Percentiles rank a stretch among this genome's conserved stretches.
Conservation (phyloP, 2,329 filamentous ascomycete genomes). For the Colletotrichum somersetense region DNA sequence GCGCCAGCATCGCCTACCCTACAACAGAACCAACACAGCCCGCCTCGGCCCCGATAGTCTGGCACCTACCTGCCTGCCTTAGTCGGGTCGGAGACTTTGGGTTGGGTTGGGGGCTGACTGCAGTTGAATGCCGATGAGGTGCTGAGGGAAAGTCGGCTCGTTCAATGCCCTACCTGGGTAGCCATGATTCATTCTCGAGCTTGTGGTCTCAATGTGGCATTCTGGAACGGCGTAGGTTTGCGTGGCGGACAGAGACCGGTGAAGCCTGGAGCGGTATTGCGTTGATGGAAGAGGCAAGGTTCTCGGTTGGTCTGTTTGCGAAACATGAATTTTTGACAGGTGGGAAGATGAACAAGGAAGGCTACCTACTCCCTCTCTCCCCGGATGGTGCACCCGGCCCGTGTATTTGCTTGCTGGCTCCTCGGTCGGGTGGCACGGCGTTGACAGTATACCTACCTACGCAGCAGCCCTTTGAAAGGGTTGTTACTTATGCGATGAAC, state of each 20-base stretch:
- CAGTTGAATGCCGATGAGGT: background rate
- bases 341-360: slow-evolving; percentile 22
- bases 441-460: background rate
- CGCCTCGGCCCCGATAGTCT: slow-evolving; percentile 26
- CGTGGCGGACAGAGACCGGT: slow-evolving; percentile 3
- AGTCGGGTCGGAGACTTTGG: background rate
- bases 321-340: background rate
- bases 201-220: background rate
- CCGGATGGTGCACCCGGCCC: background rate
- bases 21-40: slow-evolving; percentile 22
- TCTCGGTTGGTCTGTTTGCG: slow-evolving; percentile 1
- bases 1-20: background rate
- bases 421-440: background rate
- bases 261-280: slow-evolving; percentile 4
- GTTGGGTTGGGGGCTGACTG: slow-evolving; percentile 37
- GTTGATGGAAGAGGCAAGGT: background rate
- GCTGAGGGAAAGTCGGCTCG: background rate
- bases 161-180: background rate
- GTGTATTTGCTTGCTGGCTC: slow-evolving; percentile 19
- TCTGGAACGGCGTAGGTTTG: background rate
- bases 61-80: background rate
- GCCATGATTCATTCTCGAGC: background rate
- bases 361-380: slow-evolving; percentile 9
- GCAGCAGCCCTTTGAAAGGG: background rate
- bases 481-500: slow-evolving; percentile 15